Evolutionary conservation across 768 basidiomycete genomes (phyloP), one percentile per base, ranked within the genome.

Genomic region (Russula earlei): DNA sequence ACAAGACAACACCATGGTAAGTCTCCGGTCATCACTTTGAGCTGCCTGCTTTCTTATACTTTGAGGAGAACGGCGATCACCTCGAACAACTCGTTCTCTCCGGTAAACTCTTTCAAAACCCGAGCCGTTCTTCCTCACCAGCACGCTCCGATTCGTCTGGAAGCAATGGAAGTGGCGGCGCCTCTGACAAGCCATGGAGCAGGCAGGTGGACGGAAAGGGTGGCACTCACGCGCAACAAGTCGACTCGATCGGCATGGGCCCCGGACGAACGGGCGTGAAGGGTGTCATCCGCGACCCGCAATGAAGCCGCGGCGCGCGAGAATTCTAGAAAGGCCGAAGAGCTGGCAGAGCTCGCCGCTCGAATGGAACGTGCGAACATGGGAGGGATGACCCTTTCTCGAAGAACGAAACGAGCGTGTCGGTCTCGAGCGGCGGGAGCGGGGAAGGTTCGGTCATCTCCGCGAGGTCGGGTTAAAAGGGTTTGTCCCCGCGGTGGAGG

Each of bases 241-340:
- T 72, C 46, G 80, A 84, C 52, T 82, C 83, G 12, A 88, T 91
- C 48, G 87, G 90, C 9, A 86, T 91, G 85, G 87, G 84, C 4
- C 86, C 86, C 10, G 89, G 89, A 4, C 76, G 90, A 25, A 92
- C 90, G 5, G 90, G 90, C 20, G 90, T 91, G 45, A 92, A 92
- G 62, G 89, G 90, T 24, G 90, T 92, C 56, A 87, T 92, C 54
- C 79, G 88, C 25, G 90, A 92, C 69, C n/a, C 77, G 81, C 29
- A 74, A 82, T 55, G 90, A 92, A 64, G 87, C 87, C 3, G 75
- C 72, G 22, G 68, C 73, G 48, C 65, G 82, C 20, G 74, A 77
- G 48, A 75, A 78, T n/a, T 75, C 77, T 24, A 79, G 77, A 60
- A 73, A 73, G 11, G 74, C 73, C 4, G 70, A 68, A 17, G 83